Conservation (phyloP, 2,329 filamentous ascomycete genomes). For the Exophiala oligosperma region DNA sequence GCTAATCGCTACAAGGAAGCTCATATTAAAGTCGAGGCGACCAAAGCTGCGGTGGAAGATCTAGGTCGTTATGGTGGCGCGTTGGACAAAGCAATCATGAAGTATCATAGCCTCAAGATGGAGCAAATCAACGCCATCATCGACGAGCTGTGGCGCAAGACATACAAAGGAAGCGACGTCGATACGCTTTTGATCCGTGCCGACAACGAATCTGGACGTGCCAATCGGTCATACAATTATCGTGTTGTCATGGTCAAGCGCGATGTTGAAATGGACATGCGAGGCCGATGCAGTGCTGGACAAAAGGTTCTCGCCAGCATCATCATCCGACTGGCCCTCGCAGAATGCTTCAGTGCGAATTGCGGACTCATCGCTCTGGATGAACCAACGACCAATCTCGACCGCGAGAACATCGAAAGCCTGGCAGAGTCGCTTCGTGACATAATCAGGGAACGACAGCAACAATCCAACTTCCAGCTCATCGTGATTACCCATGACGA, state of each 20-base stretch:
- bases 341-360: slow-evolving; percentile 93
- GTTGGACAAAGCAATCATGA: slow-evolving; percentile 95
- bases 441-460: slow-evolving; percentile 80
- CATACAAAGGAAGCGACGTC: slow-evolving; percentile 95
- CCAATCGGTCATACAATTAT: slow-evolving; percentile 90
- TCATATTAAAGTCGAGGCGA: slow-evolving; percentile 87
- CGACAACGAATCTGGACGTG: slow-evolving; percentile 67
- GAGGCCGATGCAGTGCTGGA: slow-evolving; percentile 91
- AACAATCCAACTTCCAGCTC: slow-evolving; percentile 93
- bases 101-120: slow-evolving; percentile 95
- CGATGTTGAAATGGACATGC: slow-evolving; percentile 99
- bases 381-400: slow-evolving; percentile 95
- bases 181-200: slow-evolving; percentile 95
- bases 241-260: slow-evolving; percentile 97
- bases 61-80: slow-evolving; percentile 78
- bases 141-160: slow-evolving; percentile 93
- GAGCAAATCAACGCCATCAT: slow-evolving; percentile 95
- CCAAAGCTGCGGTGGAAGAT: slow-evolving; percentile 89
- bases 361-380: slow-evolving; percentile 96
- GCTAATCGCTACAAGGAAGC: slow-evolving; percentile 78
- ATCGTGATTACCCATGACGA: slow-evolving; percentile 99
- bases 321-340: slow-evolving; percentile 92
- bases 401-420: slow-evolving; percentile 89
- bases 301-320: slow-evolving; percentile 97
- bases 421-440: slow-evolving; percentile 80